A percentile compares a stretch with the other conserved stretches of the same genome.
Evolutionary conservation across 768 basidiomycete species (phyloP).

Genomic region (Filobasidium wieringae): DNA sequence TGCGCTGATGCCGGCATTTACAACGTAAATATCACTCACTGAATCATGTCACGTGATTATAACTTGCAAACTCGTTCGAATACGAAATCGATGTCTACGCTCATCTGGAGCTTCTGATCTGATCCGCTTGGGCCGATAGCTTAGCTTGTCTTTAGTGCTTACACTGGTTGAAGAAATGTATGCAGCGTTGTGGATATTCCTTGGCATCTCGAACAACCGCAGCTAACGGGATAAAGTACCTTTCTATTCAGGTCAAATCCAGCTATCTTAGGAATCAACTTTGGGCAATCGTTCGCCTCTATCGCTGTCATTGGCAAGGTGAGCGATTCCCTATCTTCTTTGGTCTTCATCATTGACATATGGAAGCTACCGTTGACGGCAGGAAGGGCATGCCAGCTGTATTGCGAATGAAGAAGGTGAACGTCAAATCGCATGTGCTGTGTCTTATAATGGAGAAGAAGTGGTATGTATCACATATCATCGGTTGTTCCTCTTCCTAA

Average conservation of each 20-base stretch:
- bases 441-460: slow-evolving; percentile 84
- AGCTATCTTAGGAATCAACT: slow-evolving; percentile 69
- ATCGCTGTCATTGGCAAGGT: slow-evolving; percentile 94
- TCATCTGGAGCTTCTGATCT: too few relatives aligned
- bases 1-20: too few relatives aligned
- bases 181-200: too few relatives aligned
- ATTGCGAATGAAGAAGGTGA: slow-evolving; percentile 99
- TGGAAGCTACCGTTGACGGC: background rate
- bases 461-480: slow-evolving; percentile 49
- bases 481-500: background rate
- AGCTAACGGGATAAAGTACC: too few relatives aligned
- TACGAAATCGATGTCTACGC: too few relatives aligned
- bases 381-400: slow-evolving; percentile 87
- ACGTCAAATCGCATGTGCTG: slow-evolving; percentile 88
- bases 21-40: too few relatives aligned
- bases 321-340: background rate
- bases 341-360: background rate
- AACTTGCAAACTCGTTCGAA: too few relatives aligned
- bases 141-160: too few relatives aligned
- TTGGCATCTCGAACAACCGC: too few relatives aligned
- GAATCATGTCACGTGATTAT: too few relatives aligned
- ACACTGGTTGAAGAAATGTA: too few relatives aligned
- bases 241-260: slow-evolving; percentile 8
- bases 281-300: slow-evolving; percentile 88
- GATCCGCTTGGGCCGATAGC: too few relatives aligned